Evolutionary conservation across 768 basidiomycete species (phyloP).

Genomic region (Kwoniella mangroviensis): DNA sequence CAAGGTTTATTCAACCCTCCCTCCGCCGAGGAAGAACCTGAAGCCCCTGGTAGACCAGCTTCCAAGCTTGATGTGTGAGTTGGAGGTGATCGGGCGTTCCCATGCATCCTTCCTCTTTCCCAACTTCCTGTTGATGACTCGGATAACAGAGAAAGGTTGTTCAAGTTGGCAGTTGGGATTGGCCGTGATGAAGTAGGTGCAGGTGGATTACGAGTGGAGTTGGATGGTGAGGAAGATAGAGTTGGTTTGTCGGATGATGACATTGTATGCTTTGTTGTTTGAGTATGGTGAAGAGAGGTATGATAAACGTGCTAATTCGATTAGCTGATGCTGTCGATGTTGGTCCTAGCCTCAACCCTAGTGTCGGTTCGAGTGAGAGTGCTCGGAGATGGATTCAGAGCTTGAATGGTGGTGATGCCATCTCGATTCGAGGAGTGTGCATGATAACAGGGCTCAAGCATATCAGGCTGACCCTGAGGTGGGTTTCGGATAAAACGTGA

Average conservation of each 20-base stretch:
- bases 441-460: background rate
- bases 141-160: slow-evolving; percentile 44
- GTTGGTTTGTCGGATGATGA: slow-evolving; percentile 8
- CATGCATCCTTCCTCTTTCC: slow-evolving; percentile 49
- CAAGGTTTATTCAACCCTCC: slow-evolving; percentile 13
- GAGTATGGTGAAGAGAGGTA: background rate
- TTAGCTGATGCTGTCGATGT: no score
- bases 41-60: background rate
- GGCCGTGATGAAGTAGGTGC: slow-evolving; percentile 11
- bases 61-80: slow-evolving; percentile 11
- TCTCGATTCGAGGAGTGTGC: background rate
- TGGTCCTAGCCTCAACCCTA: no score
- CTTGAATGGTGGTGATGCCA: background rate
- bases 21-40: background rate
- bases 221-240: slow-evolving; percentile 3
- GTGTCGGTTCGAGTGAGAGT: no score
- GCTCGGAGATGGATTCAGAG: background rate
- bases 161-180: slow-evolving; percentile 31
- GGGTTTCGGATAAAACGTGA: background rate
- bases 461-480: slow-evolving; percentile 8
- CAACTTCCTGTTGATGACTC: slow-evolving; percentile 55
- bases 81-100: slow-evolving; percentile 48
- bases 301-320: background rate
- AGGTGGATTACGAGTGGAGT: slow-evolving; percentile 2
- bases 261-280: background rate